Base-by-base conservation (phyloP, 2,329 filamentous ascomycete species). In the Orbilia ellipsospora region DNA sequence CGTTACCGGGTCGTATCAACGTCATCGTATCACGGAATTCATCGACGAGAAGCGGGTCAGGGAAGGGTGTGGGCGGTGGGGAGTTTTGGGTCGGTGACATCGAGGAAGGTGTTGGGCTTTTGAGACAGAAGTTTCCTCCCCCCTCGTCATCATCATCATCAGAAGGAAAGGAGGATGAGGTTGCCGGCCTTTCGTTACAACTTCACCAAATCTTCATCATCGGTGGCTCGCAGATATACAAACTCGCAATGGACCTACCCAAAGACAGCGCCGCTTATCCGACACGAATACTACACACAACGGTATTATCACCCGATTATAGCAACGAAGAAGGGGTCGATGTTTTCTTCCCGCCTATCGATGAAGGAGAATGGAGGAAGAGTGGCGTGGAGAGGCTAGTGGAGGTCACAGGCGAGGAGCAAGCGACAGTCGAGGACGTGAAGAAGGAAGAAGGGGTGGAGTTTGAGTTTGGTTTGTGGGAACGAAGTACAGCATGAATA, bases 141-240 rank as follows among this genome's bases (percentile, higher is more conserved):
- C 31, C 31, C 8, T 10, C 31, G 10, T 6, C 31, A 6, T 26
- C 60, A n/a, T 10, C 20, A 13, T 16, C 45, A 2, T 18, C 44
- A 28, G 12, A 10, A 16, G 26, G 52, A 6, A 5, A 44, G 40
- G 5, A 20, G 40, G 18, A 18, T 23, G n/a, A 20, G 8, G 13
- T 1, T 3, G 26, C 20, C 4, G 68, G 84, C 69, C 78, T 57
- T 68, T 31, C 40, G 76, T 55, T 79, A 78, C 51, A 80, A 77
- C 12, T 89, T 40, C 87, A 86, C 7, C 87, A 87, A 79, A 86
- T 93, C 2, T 98, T 94, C 82, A 88, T 98, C 51, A 97, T 99
- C 80, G 95, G 95, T 23, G 95, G 95, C 3, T 91, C 89, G 67
- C 90, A 93, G 83, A 90, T 98, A 78, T 99, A 98, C 83, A 85